Base-by-base conservation (phyloP, 768 basidiomycete species). In the Lactifluus hygrophoroides region DNA sequence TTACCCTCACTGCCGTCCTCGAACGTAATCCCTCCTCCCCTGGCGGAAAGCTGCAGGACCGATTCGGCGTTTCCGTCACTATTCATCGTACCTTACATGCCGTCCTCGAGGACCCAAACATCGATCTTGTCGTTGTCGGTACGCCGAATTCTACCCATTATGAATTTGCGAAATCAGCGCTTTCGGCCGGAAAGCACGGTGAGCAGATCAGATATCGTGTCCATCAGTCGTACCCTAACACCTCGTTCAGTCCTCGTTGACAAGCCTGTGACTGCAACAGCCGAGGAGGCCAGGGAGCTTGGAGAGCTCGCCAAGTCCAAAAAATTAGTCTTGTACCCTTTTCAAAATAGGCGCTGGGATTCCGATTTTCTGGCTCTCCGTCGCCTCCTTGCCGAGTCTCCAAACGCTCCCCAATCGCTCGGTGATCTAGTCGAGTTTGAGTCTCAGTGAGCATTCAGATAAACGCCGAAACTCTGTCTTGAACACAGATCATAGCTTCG, bases 101-200 rank as follows among this genome's bases (percentile, higher is more conserved):
- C 27, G 87, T 86, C 10, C 69, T 88, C 8, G 69, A 68, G 10
- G 86, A 91, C 66, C 67, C 75, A 0, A 78, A 84, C 50, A 75
- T 92, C 53, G 87, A 91, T 62, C 75, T 79, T 28, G 76, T 88
- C 56, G 76, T 89, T 56, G 73, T 91, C 45, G 81, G 78, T 27
- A 89, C 86, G 1, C 88, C 88, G 4, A 90, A 82, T 66, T 73
- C 83, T 43, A 90, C 88, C 0, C 89, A 90, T 69, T 88, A 83
- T 65, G 64, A 70, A 5, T 79, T 85, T 58, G 81, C 83, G 14
- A 89, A 88, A 69, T 79, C 77, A 8, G 79, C 77, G 9, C 70
- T 89, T 46, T 72, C 80, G 57, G 83, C 86, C 1, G 86, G 86
- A 8, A 89, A 90, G 68, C 84, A 90, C 66, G 86, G 85, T 85